Evolutionary conservation across 2,329 filamentous ascomycete species (phyloP).

Genomic region (Pseudogymnoascus sp.): DNA sequence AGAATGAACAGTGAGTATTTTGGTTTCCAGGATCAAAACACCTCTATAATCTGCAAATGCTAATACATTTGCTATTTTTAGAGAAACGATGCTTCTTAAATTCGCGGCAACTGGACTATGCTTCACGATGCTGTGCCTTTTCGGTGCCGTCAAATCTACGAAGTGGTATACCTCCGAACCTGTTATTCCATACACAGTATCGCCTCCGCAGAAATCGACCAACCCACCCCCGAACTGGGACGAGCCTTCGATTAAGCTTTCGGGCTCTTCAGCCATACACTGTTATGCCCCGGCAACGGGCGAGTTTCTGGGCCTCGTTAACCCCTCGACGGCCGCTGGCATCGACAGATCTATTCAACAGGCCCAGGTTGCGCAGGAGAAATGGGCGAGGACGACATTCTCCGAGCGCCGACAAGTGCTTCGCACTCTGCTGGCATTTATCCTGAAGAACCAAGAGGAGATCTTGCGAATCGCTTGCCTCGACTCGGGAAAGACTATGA

Average conservation of each 20-base stretch:
- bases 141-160: conserved; percentile 15
- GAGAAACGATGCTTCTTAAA: not conserved
- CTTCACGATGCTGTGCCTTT: conserved; percentile 16
- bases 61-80: not conserved
- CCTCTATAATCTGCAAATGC: not conserved
- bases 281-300: conserved; percentile 90
- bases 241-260: conserved; percentile 32
- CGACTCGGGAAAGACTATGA: conserved; percentile 92
- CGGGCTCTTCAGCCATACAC: conserved; percentile 60
- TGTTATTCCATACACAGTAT: conserved; percentile 47
- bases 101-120: not conserved
- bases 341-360: conserved; percentile 72
- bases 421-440: conserved; percentile 68
- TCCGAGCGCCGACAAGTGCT: conserved; percentile 69
- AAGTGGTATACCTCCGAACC: conserved; percentile 25
- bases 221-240: not conserved
- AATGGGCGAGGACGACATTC: conserved; percentile 74
- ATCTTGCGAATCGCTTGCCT: conserved; percentile 81
- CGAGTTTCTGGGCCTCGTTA: conserved; percentile 67
- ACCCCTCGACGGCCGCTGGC: conserved; percentile 64
- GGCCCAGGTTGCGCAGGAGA: conserved; percentile 63
- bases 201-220: conserved; percentile 48
- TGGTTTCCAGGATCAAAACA: not conserved
- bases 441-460: conserved; percentile 80
- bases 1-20: conserved; percentile 1